phyloP scores from a whole-genome alignment of 1,284 basidiomycete species.

The Boletus sp. region DNA sequence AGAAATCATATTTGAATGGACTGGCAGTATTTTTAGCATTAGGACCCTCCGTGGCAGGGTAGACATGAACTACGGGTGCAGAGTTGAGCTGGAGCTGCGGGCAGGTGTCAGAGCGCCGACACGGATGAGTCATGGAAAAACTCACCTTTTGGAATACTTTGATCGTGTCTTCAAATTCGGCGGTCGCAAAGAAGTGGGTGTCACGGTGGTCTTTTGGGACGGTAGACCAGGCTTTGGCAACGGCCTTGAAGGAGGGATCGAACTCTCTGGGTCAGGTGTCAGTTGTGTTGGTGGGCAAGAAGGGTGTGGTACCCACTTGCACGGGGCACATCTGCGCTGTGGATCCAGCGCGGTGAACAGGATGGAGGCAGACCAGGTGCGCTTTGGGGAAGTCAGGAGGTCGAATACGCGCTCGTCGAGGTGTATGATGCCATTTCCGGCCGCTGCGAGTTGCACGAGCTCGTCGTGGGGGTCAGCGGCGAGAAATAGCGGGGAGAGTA shows the following conservation, averaged over 20 bases:
- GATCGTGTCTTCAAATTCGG: slow-evolving; percentile 80
- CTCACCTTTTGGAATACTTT: slow-evolving; percentile 74
- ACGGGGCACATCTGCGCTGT: slow-evolving; percentile 75
- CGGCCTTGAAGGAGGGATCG: slow-evolving; percentile 72
- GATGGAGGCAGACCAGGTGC: slow-evolving; percentile 81
- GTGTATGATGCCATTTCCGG: slow-evolving; percentile 74
- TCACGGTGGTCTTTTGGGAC: slow-evolving; percentile 59
- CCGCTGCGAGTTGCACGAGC: slow-evolving; percentile 61
- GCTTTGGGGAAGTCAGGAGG: slow-evolving; percentile 64
- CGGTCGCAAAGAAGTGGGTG: slow-evolving; percentile 85
- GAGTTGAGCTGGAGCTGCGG: slow-evolving; percentile 61
- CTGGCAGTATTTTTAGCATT: slow-evolving; percentile 51
- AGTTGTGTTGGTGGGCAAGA: neutral
- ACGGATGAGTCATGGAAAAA: neutral
- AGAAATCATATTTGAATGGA: slow-evolving; percentile 76
- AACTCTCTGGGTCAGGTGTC: slow-evolving; percentile 59
- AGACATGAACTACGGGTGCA: slow-evolving; percentile 81
- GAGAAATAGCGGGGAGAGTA: slow-evolving; percentile 43
- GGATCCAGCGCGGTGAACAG: slow-evolving; percentile 83
- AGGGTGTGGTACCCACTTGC: slow-evolving; percentile 51
- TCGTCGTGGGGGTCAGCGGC: slow-evolving; percentile 45
- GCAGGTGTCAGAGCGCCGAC: slow-evolving; percentile 10
- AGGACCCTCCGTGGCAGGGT: slow-evolving; percentile 70
- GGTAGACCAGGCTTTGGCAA: slow-evolving; percentile 77
- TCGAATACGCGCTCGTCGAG: slow-evolving; percentile 76